Evolutionary conservation across 257 asterid genomes (phyloP), one percentile per base, ranked within the genome.

Genomic region (Handroanthus guayacan): DNA sequence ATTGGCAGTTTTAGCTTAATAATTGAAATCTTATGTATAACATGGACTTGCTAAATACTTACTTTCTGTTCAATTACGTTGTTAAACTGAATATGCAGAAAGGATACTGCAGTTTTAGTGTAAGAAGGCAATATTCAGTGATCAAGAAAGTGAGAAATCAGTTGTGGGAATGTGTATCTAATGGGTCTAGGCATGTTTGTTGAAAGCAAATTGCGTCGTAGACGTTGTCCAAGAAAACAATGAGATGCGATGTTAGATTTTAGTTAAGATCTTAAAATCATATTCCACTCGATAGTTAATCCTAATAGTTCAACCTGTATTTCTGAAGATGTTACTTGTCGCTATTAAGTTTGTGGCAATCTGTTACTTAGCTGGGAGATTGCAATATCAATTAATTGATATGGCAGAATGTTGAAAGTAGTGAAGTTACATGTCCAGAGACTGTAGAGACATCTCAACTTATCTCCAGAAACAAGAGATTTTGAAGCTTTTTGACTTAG

Each of bases 301-400:
- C 14, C 20, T 43, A 5, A 41, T 45, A 45, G 31, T 58, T 57
- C 17, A 34, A 60, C n/a, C 34, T 7, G 3, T 58, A 11, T 5
- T 36, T 39, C 47, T 20, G 31, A 25, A 25, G 31, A 63, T 45
- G 16, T 6, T 37, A 39, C 31, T 13, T 39, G 20, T 55, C 14
- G 3, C 68, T 9, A 5, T 25, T 64, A 39, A 38, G 50, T 62
- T 77, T 69, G 39, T 67, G 58, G 50, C 31, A 47, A 45, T 62
- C 41, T 18, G 31, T 62, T 25, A 25, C 31, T 25, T 50, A 20
- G 48, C 25, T 61, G 45, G 18, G 16, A 41, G 10, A 61, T 44
- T 3, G 57, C 48, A 17, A 62, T 74, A 12, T 6, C 7, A 13
- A 67, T 45, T 16, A 37, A 9, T 44, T 41, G 48, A 62, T 51